Evolutionary conservation across 768 basidiomycete genomes (phyloP), one percentile per base, ranked within the genome.

Genomic region (Hypsizygus marmoreus): DNA sequence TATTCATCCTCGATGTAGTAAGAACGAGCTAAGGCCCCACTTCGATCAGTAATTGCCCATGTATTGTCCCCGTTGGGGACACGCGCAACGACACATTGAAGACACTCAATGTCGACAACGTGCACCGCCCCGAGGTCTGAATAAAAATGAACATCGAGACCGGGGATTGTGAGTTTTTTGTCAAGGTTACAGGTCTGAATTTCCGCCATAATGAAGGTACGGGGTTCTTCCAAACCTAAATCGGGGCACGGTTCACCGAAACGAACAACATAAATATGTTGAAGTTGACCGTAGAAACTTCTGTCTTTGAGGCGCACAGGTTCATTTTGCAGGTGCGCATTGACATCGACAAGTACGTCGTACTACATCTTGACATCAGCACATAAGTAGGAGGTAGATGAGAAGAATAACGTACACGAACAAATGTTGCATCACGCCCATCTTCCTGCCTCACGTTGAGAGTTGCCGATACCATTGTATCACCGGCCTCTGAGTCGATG

Each of bases 231-330:
- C 20, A 17, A 40, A 38, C 5, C 13, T 22, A 11, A 2, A 17
- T 13, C 13, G 16, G 12, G 39, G 25, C 38, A 12, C n/a, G n/a
- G n/a, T 9, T 41, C 12, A 14, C 24, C 7, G 26, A 62, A 50
- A n/a, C 47, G 38, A 25, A 68, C 26, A 1, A 58, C 43, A 31
- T 59, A 59, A 12, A 70, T 56, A 30, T 60, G 52, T 30, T 61
- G 49, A 0, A 70, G 59, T 38, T 65, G 64, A 2, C 69, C 67
- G 52, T 62, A 72, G 35, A 67, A 69, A 11, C 1, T n/a, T 34
- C 24, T 9, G 20, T 2, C 48, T 34, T 3, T 26, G 48, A 12
- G 39, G 16, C 1, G 31, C 32, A 1, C n/a, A n/a, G n/a, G n/a
- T n/a, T n/a, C n/a, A n/a, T n/a, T n/a, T n/a, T n/a, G n/a, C n/a